Evolutionary conservation across 768 basidiomycete species (phyloP), one percentile per base, ranked within the genome.

Genomic region (Mycena kentingensis): DNA sequence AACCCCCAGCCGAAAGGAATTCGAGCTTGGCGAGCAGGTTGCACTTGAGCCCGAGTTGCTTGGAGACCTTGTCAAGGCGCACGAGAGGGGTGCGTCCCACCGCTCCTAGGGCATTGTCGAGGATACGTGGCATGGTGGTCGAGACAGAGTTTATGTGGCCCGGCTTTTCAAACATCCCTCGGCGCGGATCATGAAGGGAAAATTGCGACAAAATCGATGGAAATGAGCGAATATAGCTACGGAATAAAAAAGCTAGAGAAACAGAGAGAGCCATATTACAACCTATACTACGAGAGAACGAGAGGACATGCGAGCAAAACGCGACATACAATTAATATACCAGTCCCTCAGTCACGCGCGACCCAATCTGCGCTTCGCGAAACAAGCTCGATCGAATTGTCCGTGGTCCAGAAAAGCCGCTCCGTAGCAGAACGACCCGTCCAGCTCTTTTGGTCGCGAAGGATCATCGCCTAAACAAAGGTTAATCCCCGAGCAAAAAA

Each of bases 391-490:
- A 93, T 85, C 11, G 91, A 88, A 68, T 88, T 88, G 64, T 98
- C 95, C 50, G 87, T 87, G 31, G 89, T 90, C 87, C 92, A 96
- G 73, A 98, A 98, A 56, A 93, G 69, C 31, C 88, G 80, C 67
- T 99, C 97, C 19, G 90, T 97, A 15, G 90, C 85, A 60, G 91
- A 94, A 44, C 93, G 78, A 22, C 85, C 84, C 57, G 86, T 97
- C 96, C 96, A 98, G 65, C 89, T 89, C 70, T 93, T 93, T 68
- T 99, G 97, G 64, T 95, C 91, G 22, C 96, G 82, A 12, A 99
- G 75, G 51, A 98, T 93, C 86, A 97, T 95, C 16, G 96, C 96
- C 90, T 96, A 58, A 24, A 46, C 32, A 46, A 19, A 38, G 54
- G 35, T 25, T 36, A 31, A 19, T 41, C 25, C 49, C 18, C 25